Conservation (phyloP, 108 stramenopile species). For the Pinguiococcus pyrenoidosus region DNA sequence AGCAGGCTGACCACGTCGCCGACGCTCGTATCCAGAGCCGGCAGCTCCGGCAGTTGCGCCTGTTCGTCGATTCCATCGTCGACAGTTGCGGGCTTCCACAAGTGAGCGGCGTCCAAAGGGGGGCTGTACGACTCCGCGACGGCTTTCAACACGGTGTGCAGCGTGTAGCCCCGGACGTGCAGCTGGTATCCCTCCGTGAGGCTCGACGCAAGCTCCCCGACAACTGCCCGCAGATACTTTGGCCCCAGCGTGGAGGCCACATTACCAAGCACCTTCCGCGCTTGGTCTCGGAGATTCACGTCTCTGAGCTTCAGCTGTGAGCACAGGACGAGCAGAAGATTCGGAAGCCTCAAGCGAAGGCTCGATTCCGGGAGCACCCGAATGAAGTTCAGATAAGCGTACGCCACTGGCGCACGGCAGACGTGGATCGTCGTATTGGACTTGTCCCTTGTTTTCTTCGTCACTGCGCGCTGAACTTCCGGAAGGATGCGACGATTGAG, state of each 20-base stretch:
- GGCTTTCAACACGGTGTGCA: not conserved
- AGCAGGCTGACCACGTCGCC: no score
- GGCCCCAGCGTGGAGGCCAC: not conserved
- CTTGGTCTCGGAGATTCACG: not conserved
- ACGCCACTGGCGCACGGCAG: not conserved
- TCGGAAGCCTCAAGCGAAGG: not conserved
- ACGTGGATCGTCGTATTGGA: not conserved
- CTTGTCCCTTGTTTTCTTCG: no score
- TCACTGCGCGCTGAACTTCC: no score
- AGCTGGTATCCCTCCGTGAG: constrained; percentile 1
- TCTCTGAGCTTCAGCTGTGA: not conserved
- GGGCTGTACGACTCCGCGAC: no score
- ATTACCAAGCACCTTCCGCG: not conserved
- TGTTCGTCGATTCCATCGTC: no score
- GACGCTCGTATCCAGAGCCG: no score
- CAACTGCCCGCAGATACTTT: not conserved
- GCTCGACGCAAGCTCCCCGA: not conserved
- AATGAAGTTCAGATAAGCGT: not conserved
- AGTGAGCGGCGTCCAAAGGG: no score
- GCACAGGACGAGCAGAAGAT: not conserved
- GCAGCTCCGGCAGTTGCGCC: no score
- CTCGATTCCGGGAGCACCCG: not conserved
- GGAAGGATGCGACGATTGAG: no score
- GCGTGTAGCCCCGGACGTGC: constrained; percentile 2
- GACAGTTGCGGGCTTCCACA: no score